phyloP scores from a whole-genome alignment of 2,329 filamentous ascomycete genomes.

The Penicillium griseofulvum region DNA sequence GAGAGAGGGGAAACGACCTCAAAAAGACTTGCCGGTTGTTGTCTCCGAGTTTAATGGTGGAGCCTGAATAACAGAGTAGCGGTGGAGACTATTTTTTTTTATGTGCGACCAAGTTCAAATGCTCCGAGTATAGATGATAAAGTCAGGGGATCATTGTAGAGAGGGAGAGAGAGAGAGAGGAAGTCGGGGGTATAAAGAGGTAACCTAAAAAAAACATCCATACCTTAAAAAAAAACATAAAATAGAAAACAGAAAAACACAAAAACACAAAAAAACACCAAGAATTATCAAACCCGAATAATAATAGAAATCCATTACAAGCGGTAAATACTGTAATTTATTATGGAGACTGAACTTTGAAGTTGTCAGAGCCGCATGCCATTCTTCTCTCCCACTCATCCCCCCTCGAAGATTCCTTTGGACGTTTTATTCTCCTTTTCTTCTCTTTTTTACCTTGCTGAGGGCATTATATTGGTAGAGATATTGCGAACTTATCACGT shows the following conservation, averaged over 20 bases:
- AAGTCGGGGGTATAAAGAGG: background rate
- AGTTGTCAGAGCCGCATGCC: slow-evolving; percentile 3
- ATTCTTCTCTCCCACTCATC: background rate
- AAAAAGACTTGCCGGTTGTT: slow-evolving; percentile 4
- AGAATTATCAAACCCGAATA: background rate
- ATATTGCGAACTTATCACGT: background rate
- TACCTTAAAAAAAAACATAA: background rate
- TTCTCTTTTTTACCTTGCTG: background rate
- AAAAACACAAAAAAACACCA: background rate
- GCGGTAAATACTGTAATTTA: slow-evolving; percentile 2
- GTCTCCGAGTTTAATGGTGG: slow-evolving; percentile 41
- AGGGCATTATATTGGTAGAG: slow-evolving; percentile 2
- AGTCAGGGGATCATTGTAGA: background rate
- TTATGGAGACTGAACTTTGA: background rate
- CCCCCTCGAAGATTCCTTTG: slow-evolving; percentile 4
- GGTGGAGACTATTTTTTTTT: slow-evolving; percentile 1
- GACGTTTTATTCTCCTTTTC: slow-evolving; percentile 3
- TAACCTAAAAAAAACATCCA: too few species aligned
- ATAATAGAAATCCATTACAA: background rate
- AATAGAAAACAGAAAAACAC: background rate
- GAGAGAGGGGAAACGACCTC: slow-evolving; percentile 1
- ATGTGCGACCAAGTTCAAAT: slow-evolving; percentile 4
- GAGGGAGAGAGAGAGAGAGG: background rate
- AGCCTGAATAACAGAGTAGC: slow-evolving; percentile 6
- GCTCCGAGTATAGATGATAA: background rate